Evolutionary conservation across 257 asterid species (phyloP), one percentile per base, ranked within the genome.

Genomic region (Plectranthus barbatus): DNA sequence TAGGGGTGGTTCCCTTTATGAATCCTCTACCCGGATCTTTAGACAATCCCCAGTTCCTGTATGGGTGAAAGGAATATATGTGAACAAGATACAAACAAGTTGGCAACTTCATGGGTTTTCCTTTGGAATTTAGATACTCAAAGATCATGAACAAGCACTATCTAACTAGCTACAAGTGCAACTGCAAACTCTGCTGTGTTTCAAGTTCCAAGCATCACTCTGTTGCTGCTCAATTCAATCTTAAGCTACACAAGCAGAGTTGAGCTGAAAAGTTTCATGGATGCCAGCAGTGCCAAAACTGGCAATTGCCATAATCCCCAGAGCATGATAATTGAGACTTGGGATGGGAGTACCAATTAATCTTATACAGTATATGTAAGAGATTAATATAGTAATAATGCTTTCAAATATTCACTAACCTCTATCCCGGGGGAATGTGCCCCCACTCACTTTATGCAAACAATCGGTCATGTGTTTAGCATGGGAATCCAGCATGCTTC

Each of bases 371-470:
- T 42, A 36, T 26, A 18, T 45, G 60, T 10, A 20, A 51, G 60
- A 21, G 24, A 19, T 70, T 24, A 48, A 54, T 26, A 62, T 24
- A 52, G 45, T 14, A 60, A 68, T 15, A 21, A 14, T 18, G 54
- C 50, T 42, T 7, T 5, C 10, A 11, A 46, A 47, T 14, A 21
- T 37, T 41, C 14, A 13, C 73, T 23, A 68, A 84, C 95, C 95
- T 84, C 73, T 70, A 58, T 58, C 71, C 19, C 67, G 66, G 40
- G 67, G 80, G 58, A 78, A 74, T 42, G 80, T 69, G 56, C 71
- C 49, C n/a, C 68, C 69, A 52, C 67, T 39, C 44, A 74, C 69
- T 68, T 77, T 76, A 68, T 82, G 79, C 14, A 86, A 69, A 41
- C 71, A 64, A 74, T 73, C 70, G 42, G 62, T 60, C 18, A 78